Conservation (phyloP, 148 eudicot genomes). For the Fagopyrum tataricum region DNA sequence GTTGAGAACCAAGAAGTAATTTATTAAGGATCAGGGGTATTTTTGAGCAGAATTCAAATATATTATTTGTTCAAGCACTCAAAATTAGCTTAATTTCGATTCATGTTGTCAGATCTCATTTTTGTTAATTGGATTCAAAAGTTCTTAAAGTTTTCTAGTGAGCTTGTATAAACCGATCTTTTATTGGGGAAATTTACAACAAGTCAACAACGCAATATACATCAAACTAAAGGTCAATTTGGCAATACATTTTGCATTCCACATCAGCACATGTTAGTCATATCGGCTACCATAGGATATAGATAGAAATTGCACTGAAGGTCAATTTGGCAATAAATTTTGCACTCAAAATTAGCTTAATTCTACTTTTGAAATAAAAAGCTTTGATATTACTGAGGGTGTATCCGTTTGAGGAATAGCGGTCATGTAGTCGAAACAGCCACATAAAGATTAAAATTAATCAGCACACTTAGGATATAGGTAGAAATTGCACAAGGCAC, state of each 20-base stretch:
- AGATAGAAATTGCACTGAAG: too few species aligned
- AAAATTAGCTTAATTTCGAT: neutral
- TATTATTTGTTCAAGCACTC: neutral
- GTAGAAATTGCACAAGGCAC: neutral
- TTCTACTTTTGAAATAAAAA: neutral
- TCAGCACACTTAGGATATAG: neutral
- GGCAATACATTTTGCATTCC: too few species aligned
- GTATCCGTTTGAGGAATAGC: neutral
- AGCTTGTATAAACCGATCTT: neutral
- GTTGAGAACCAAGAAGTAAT: slow-evolving; percentile 15
- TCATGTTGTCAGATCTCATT: neutral
- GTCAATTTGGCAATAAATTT: too few species aligned
- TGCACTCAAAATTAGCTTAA: too few species aligned
- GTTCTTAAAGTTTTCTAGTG: neutral
- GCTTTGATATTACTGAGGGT: neutral
- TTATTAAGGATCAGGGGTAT: neutral
- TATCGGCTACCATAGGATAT: too few species aligned
- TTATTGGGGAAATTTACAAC: neutral
- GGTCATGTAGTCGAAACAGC: neutral
- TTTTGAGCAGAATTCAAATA: neutral
- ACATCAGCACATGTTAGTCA: too few species aligned
- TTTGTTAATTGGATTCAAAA: neutral
- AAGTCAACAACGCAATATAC: too few species aligned
- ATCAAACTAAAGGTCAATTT: neutral
- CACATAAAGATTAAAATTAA: neutral